A percentile compares a stretch with the other conserved stretches of the same genome.
Evolutionary conservation across 371 early-diverging fungal species (phyloP).

Genomic region (Nematocida homosporus): DNA sequence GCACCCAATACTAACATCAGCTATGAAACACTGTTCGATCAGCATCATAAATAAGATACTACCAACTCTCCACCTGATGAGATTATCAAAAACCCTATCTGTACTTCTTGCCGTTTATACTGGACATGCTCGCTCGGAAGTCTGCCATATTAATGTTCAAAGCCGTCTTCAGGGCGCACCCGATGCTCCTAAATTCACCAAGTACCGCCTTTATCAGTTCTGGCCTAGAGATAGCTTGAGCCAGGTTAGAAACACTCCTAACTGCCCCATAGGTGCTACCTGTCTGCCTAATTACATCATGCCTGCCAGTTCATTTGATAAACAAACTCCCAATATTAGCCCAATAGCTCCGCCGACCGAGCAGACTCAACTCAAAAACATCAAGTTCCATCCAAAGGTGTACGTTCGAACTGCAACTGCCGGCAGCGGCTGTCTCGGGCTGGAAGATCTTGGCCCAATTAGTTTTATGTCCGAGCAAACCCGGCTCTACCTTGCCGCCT

Average conservation of each 20-base stretch:
- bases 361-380: conserved; percentile 1
- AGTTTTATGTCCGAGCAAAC: conserved; percentile 12
- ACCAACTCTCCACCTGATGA: conserved; percentile 7
- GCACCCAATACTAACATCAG: not conserved
- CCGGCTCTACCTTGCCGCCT: conserved; percentile 20
- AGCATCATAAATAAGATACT: conserved; percentile 39
- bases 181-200: too few relatives aligned
- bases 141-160: conserved; percentile 3
- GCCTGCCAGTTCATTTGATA: not conserved
- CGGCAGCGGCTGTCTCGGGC: conserved; percentile 40
- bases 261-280: too few relatives aligned
- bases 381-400: not conserved
- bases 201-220: too few relatives aligned
- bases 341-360: too few relatives aligned
- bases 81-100: not conserved
- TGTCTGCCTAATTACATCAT: not conserved
- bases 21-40: conserved; percentile 47
- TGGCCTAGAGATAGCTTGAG: too few relatives aligned
- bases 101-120: not conserved
- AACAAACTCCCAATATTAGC: not conserved
- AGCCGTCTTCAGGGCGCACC: conserved; percentile 2
- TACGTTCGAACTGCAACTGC: not conserved
- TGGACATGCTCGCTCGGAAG: not conserved
- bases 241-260: too few relatives aligned
- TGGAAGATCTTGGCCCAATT: conserved; percentile 13